Conservation (phyloP, 2,329 filamentous ascomycete genomes). For the Gyromitra esculenta region DNA sequence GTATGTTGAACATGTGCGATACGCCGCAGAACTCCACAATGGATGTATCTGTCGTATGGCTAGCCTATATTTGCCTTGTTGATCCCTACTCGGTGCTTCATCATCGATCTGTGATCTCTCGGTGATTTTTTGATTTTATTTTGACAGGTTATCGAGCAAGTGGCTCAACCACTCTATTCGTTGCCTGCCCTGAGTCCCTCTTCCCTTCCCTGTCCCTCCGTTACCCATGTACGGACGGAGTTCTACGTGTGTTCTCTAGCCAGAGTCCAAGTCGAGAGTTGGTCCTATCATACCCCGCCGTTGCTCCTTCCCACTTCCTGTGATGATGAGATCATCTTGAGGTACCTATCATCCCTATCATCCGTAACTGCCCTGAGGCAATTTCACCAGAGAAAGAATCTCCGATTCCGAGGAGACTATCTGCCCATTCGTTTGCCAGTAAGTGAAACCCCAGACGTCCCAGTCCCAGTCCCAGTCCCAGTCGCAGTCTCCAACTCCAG, state of each 20-base stretch:
- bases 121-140: slow-evolving; percentile 15
- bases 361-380: slow-evolving; percentile 16
- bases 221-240: neutral
- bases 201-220: slow-evolving; percentile 4
- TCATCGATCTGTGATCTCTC: slow-evolving; percentile 19
- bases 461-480: neutral
- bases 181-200: neutral
- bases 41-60: slow-evolving; percentile 20
- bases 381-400: slow-evolving; percentile 19
- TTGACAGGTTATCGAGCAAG: slow-evolving; percentile 30
- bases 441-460: slow-evolving; percentile 23
- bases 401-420: slow-evolving; percentile 1
- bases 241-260: slow-evolving; percentile 10
- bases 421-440: neutral
- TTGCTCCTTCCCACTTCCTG: slow-evolving; percentile 20
- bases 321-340: slow-evolving; percentile 42
- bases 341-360: neutral
- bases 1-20: slow-evolving; percentile 21
- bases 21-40: slow-evolving; percentile 14
- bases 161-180: slow-evolving; percentile 13
- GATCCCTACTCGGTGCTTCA: slow-evolving; percentile 3
- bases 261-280: slow-evolving; percentile 11
- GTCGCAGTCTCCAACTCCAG: neutral
- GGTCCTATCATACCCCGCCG: slow-evolving; percentile 21
- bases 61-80: slow-evolving; percentile 37